Base-by-base conservation (phyloP, 768 basidiomycete species). In the Albatrellus ellisii region DNA sequence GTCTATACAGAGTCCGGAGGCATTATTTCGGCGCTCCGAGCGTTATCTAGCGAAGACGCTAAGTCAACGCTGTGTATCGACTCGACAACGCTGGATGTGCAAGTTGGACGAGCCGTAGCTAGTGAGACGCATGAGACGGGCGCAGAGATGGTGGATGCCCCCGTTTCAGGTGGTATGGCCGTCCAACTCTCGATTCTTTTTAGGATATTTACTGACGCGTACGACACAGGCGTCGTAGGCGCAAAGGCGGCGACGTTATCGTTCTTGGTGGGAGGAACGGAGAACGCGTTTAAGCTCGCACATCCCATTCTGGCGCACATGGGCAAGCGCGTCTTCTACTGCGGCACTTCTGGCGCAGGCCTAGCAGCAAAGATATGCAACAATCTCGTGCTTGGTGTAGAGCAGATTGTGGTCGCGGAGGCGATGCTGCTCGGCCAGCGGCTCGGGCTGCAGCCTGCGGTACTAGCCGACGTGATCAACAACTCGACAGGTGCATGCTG, bases 321-420 rank as follows among this genome's bases (percentile, higher is more conserved):
- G 90, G 90, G 90, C 5, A 71, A 69, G 46, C 75, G 79, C 7
- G 76, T 85, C 45, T 81, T 91, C 34, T 71, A 89, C 57, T 92
- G 89, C 56, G 89, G 89, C 1, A 65, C 72, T 6, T 82, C 82
- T 4, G 86, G 89, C 9, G 69, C 82, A 2, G 89, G 89, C 0
- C 62, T 92, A 8, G 87, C 75, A 1, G 87, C 88, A 2, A 92
- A 92, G 63, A 88, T 92, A 27, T 89, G 86, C 63, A 92, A 91
- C 60, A 92, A 92, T 59, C 70, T 76, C 52, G 60, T 66, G 4
- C 54, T 61, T 29, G 50, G 53, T 33, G 58, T 62, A 20, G 56
- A 90, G 52, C 87, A 90, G 59, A 75, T 88, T 41, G 84, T 79
- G 12, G 74, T 86, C 1, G 81, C 72, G n/a, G 90, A 94, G 59